Conservation (phyloP, 164 flowering plant genomes). For the Santalum album region DNA sequence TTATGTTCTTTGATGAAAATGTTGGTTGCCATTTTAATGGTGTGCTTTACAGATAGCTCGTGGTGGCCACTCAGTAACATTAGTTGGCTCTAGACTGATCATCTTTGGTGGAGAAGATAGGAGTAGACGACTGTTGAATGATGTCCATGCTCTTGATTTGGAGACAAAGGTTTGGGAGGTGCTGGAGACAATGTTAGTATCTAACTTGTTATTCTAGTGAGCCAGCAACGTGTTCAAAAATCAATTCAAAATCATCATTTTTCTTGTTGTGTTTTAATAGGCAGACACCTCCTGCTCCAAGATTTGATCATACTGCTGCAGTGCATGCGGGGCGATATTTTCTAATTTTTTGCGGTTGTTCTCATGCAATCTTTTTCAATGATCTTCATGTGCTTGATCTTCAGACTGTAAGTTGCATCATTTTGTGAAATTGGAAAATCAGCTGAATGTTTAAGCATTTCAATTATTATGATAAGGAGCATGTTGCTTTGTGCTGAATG, state of each 20-base stretch:
- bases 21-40: constrained; percentile 2
- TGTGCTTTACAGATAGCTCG: constrained; percentile 62
- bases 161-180: constrained; percentile 72
- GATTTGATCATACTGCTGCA: constrained; percentile 88
- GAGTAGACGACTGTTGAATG: constrained; percentile 57
- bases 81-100: constrained; percentile 65
- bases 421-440: not conserved
- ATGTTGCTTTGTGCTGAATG: too few species aligned
- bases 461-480: not conserved
- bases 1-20: not conserved
- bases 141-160: constrained; percentile 70
- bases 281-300: constrained; percentile 79
- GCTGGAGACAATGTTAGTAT: constrained; percentile 47
- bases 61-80: constrained; percentile 73
- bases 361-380: constrained; percentile 77
- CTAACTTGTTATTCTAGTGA: not conserved
- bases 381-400: constrained; percentile 90
- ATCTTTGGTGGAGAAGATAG: constrained; percentile 91
- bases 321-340: constrained; percentile 74
- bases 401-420: constrained; percentile 49
- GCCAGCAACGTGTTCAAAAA: constrained; percentile 7
- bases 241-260: constrained; percentile 16
- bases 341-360: constrained; percentile 85
- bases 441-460: not conserved
- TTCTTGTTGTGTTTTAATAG: constrained; percentile 38